These are phyloP conservation scores for Salix dunnii DNA, from an alignment of 345 rosid genomes.

Conservation along the genomic window DNA sequence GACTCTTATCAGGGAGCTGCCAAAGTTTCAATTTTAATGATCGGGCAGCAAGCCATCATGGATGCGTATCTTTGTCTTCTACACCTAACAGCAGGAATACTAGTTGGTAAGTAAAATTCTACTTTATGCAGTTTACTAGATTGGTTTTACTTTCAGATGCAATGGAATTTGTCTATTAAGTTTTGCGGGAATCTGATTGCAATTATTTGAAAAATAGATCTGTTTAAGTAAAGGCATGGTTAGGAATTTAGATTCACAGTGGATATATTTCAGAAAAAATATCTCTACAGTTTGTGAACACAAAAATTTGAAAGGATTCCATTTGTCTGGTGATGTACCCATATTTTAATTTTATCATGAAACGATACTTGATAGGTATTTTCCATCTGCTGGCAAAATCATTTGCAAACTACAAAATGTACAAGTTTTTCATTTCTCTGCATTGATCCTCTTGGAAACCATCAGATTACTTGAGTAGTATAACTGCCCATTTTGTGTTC, in stretches of 20 bases:
- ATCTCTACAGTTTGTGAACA: not conserved
- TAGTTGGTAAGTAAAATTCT: conserved; percentile 62
- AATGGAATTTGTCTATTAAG: not conserved
- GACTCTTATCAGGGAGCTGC: conserved; percentile 79
- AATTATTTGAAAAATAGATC: not conserved
- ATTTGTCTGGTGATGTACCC: not conserved
- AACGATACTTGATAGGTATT: not conserved
- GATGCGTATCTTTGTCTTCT: conserved; percentile 97
- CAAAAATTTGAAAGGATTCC: not conserved
- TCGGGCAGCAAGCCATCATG: conserved; percentile 97
- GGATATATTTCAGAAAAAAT: not conserved
- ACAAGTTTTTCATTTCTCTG: too few relatives aligned
- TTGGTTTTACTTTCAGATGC: not conserved
- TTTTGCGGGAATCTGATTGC: not conserved
- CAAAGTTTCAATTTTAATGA: conserved; percentile 88
- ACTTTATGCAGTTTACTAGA: not conserved
- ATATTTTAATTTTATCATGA: not conserved
- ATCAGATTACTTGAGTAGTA: too few relatives aligned
- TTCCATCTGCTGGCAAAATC: not conserved
- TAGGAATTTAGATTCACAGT: not conserved
- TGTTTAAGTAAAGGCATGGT: not conserved
- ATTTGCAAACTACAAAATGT: too few relatives aligned
- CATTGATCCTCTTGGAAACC: not conserved
- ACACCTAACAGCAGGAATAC: conserved; percentile 93
- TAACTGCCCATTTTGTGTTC: not conserved